phyloP scores from a whole-genome alignment of 1,284 basidiomycete genomes.

The Kalmanozyma brasiliensis region DNA sequence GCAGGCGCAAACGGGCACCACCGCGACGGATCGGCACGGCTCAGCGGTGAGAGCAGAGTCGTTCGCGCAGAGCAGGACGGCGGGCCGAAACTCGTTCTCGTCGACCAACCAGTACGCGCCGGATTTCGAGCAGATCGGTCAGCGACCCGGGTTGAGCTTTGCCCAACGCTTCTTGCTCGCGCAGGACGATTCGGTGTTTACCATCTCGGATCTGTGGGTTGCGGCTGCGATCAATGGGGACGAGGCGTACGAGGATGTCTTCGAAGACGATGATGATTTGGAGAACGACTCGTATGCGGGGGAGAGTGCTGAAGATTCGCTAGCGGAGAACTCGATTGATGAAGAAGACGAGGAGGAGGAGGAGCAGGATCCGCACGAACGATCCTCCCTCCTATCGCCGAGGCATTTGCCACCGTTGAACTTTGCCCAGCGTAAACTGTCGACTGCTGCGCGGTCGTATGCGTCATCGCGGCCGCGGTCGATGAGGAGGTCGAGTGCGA shows the following conservation, averaged over 20 bases:
- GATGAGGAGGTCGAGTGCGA: slow-evolving; percentile 39
- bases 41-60: slow-evolving; percentile 8
- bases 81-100: slow-evolving; percentile 33
- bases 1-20: slow-evolving; percentile 17
- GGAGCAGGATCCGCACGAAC: slow-evolving; percentile 22
- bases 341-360: slow-evolving; percentile 45
- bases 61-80: slow-evolving; percentile 27
- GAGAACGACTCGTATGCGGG: slow-evolving; percentile 27
- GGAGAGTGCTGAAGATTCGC: no score
- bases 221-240: slow-evolving; percentile 90
- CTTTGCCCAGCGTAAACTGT: slow-evolving; percentile 59
- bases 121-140: slow-evolving; percentile 60
- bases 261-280: slow-evolving; percentile 72
- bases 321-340: slow-evolving; percentile 37
- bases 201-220: slow-evolving; percentile 90
- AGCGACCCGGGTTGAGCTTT: slow-evolving; percentile 70
- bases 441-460: slow-evolving; percentile 31
- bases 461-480: slow-evolving; percentile 34
- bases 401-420: slow-evolving; percentile 60
- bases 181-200: slow-evolving; percentile 87
- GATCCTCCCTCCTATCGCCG: slow-evolving; percentile 36
- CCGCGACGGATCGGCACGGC: not conserved
- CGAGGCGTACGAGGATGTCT: slow-evolving; percentile 70
- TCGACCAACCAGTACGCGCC: slow-evolving; percentile 55
- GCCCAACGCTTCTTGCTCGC: slow-evolving; percentile 77